Conservation (phyloP, 768 basidiomycete species). For the Tulasnella sp. region DNA sequence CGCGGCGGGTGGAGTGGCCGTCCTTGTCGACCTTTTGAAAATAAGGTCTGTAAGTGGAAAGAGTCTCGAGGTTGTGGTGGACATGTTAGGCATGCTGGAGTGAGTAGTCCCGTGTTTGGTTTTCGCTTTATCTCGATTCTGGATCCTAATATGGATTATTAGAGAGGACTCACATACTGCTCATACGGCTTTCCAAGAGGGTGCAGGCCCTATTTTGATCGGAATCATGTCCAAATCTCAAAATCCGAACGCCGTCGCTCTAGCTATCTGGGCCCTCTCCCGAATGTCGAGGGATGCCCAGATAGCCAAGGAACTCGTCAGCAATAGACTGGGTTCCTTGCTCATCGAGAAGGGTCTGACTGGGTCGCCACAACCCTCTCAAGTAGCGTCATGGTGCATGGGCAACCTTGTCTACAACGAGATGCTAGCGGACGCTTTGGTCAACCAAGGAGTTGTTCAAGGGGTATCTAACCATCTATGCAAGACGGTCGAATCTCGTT, state of each 20-base stretch:
- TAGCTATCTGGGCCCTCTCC: conserved; percentile 13
- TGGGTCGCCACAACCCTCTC: neutral
- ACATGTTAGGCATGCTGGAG: conserved; percentile 11
- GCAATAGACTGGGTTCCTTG: neutral
- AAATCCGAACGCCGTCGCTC: neutral
- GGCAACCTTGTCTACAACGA: conserved; percentile 14
- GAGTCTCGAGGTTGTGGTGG: conserved; percentile 11
- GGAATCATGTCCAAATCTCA: conserved; percentile 8
- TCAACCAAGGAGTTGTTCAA: neutral
- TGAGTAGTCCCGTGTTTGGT: neutral
- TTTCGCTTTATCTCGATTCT: neutral
- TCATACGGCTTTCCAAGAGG: conserved; percentile 11
- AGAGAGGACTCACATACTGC: conserved; percentile 13
- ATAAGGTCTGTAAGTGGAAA: conserved; percentile 4
- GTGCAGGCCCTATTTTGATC: neutral
- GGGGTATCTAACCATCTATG: conserved; percentile 7
- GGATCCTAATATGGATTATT: neutral
- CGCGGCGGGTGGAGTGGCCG: conserved; percentile 8
- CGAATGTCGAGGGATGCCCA: conserved; percentile 11
- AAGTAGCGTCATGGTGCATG: conserved; percentile 11
- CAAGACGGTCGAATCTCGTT: too few species aligned
- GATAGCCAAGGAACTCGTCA: conserved; percentile 13
- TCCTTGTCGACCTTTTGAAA: conserved; percentile 3
- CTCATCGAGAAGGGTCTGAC: conserved; percentile 10
- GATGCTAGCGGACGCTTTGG: conserved; percentile 7